phyloP scores from a whole-genome alignment of 129 eudicot genomes.

The Tagetes patula region DNA sequence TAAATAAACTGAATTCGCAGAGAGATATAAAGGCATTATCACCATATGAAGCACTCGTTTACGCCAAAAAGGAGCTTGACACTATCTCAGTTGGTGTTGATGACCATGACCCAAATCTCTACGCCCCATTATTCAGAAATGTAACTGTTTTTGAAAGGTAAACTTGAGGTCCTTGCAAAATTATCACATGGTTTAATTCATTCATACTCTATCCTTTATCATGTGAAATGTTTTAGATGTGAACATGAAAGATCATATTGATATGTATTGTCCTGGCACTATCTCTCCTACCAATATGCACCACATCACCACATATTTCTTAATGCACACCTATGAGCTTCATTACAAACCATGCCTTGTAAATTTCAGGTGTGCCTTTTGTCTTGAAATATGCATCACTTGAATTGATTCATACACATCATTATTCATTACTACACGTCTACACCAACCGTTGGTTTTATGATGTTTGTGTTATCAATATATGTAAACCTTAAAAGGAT shows the following conservation, averaged over 20 bases:
- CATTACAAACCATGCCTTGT: not conserved
- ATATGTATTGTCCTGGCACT: not conserved
- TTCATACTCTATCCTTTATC: constrained; percentile 1
- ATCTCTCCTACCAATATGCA: constrained; percentile 12
- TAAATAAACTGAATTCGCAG: constrained; percentile 47
- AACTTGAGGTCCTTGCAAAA: constrained; percentile 15
- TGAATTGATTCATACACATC: constrained; percentile 15
- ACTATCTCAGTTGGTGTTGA: constrained; percentile 38
- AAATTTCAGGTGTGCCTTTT: constrained; percentile 17
- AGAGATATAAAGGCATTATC: constrained; percentile 56
- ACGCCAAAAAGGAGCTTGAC: constrained; percentile 70
- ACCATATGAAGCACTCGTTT: constrained; percentile 72
- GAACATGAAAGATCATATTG: constrained; percentile 19
- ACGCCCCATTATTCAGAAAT: constrained; percentile 79
- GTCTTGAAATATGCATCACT: constrained; percentile 16
- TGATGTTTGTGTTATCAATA: constrained; percentile 16
- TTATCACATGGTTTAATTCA: not conserved
- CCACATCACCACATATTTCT: constrained; percentile 1
- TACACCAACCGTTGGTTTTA: not conserved
- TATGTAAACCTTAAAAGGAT: constrained; percentile 19
- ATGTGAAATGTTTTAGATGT: constrained; percentile 7
- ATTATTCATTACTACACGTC: constrained; percentile 1
- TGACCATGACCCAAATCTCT: constrained; percentile 67
- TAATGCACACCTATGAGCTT: not conserved
- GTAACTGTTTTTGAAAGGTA: constrained; percentile 79